A percentile compares a stretch with the other conserved stretches of the same genome.
phyloP scores from a whole-genome alignment of 805 yeast genomes.

The Metschnikowia cubensis region DNA sequence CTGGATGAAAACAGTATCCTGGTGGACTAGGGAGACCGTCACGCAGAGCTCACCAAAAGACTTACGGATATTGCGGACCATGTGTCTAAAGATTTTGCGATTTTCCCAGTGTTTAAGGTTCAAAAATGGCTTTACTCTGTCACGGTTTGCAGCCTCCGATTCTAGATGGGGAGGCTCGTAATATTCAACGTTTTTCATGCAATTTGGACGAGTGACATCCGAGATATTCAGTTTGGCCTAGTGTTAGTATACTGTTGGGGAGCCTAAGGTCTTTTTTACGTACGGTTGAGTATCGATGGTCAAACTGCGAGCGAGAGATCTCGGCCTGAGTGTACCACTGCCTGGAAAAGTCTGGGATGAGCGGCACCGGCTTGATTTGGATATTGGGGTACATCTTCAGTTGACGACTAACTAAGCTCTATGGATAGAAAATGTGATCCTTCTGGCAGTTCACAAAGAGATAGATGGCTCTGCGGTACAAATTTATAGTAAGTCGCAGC shows the following conservation, averaged over 20 bases:
- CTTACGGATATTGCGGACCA: constrained; percentile 36
- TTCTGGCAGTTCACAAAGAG: not conserved
- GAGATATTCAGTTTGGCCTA: constrained; percentile 56
- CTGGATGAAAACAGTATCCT: constrained; percentile 46
- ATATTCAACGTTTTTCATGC: constrained; percentile 42
- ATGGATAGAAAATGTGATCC: not conserved
- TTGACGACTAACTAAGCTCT: not conserved
- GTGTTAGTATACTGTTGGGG: constrained; percentile 13
- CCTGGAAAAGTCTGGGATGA: constrained; percentile 1
- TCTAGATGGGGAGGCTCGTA: constrained; percentile 59
- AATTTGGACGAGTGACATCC: constrained; percentile 51
- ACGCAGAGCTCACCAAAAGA: constrained; percentile 48
- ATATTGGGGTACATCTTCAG: not conserved
- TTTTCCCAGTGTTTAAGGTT: constrained; percentile 50
- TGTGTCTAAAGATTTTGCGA: constrained; percentile 33
- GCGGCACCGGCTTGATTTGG: not conserved
- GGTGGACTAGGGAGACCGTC: constrained; percentile 54
- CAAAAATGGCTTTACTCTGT: constrained; percentile 39
- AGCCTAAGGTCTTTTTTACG: constrained; percentile 7
- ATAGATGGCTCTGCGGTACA: not conserved
- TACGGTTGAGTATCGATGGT: constrained; percentile 50
- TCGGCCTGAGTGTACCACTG: not conserved
- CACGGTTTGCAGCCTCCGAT: constrained; percentile 44
- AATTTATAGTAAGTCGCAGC: not conserved
- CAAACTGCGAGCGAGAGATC: constrained; percentile 47